Percentiles rank a stretch among this genome's conserved stretches.
phyloP scores from a whole-genome alignment of 2,329 filamentous ascomycete species.

The Dothistroma pini region DNA sequence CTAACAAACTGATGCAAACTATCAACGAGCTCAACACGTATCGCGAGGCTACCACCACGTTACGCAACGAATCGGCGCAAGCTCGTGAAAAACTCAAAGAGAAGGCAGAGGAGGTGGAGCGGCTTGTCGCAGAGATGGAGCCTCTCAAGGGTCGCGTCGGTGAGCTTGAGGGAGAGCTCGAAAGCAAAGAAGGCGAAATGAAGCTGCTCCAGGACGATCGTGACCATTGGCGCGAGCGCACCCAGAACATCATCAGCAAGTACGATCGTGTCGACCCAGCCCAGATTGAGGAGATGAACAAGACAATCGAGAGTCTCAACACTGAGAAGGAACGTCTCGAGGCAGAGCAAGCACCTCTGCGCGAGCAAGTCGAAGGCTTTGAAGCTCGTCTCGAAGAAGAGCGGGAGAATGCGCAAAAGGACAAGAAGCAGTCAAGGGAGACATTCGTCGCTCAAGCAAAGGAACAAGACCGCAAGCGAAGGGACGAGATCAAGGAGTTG shows the following conservation, averaged over 20 bases:
- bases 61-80: constrained; percentile 81
- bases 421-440: constrained; percentile 17
- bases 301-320: constrained; percentile 58
- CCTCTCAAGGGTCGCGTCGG: constrained; percentile 76
- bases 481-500: constrained; percentile 57
- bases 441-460: constrained; percentile 44
- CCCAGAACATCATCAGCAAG: constrained; percentile 91
- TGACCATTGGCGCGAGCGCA: constrained; percentile 92
- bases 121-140: constrained; percentile 70
- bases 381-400: constrained; percentile 41
- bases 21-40: constrained; percentile 94
- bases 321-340: constrained; percentile 54
- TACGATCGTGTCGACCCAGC: constrained; percentile 94
- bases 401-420: constrained; percentile 28
- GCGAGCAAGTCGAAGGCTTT: constrained; percentile 48
- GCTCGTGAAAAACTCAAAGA: constrained; percentile 71
- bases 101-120: constrained; percentile 70
- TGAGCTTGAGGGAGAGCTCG: constrained; percentile 76
- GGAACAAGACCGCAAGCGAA: constrained; percentile 60
- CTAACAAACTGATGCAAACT: constrained; percentile 90
- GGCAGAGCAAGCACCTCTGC: constrained; percentile 48
- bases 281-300: constrained; percentile 85
- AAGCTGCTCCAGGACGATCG: constrained; percentile 86
- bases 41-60: constrained; percentile 87
- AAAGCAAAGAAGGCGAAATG: constrained; percentile 81